Evolutionary conservation across 1,284 basidiomycete species (phyloP).

Genomic region (Ustilago lituana): DNA sequence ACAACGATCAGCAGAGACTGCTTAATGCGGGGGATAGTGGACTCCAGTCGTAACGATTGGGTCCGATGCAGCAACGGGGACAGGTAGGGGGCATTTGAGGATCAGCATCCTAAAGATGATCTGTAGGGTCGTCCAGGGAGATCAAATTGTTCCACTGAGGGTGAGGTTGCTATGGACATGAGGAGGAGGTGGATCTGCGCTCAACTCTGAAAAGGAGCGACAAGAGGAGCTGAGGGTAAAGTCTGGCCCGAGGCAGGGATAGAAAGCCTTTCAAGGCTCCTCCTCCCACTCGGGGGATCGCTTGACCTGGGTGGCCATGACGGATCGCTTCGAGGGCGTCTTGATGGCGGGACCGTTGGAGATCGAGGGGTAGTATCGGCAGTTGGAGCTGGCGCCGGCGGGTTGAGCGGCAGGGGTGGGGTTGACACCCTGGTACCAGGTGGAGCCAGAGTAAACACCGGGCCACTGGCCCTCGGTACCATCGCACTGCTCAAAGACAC

Average conservation of each 20-base stretch:
- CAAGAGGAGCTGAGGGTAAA: conserved; percentile 8
- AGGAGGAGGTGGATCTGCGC: conserved; percentile 20
- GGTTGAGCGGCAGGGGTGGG: conserved; percentile 48
- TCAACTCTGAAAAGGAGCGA: conserved; percentile 45
- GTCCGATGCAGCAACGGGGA: conserved; percentile 5
- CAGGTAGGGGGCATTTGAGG: not conserved
- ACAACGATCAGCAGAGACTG: conserved; percentile 14
- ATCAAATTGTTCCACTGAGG: conserved; percentile 11
- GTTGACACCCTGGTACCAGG: conserved; percentile 59
- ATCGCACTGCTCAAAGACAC: conserved; percentile 61
- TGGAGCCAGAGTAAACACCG: conserved; percentile 59
- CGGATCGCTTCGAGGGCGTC: conserved; percentile 48
- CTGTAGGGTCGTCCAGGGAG: conserved; percentile 17
- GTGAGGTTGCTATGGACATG: conserved; percentile 22
- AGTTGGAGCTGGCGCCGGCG: conserved; percentile 50
- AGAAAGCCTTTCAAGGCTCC: conserved; percentile 21
- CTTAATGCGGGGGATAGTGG: conserved; percentile 13
- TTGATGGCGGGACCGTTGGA: conserved; percentile 50
- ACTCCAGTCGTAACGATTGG: not conserved
- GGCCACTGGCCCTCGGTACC: conserved; percentile 57
- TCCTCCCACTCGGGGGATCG: conserved; percentile 51
- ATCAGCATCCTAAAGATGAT: conserved; percentile 32
- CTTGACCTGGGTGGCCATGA: conserved; percentile 51
- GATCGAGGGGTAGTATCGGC: conserved; percentile 55
- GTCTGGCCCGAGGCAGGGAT: conserved; percentile 3